Base-by-base conservation (phyloP, 331 rosid species). In the Malus hybrid region DNA sequence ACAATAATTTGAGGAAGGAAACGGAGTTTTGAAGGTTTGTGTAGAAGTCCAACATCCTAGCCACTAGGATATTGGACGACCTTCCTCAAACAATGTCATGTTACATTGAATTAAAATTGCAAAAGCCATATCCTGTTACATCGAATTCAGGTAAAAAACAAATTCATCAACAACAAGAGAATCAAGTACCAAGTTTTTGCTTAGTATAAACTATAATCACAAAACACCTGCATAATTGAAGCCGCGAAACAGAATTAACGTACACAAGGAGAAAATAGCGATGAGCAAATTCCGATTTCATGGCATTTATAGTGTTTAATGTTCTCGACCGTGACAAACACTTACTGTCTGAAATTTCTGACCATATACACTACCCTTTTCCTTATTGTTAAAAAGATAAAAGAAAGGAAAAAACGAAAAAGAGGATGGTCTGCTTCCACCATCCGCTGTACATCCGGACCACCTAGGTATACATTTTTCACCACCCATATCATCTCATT, bases 391-490 rank as follows among this genome's bases (percentile, higher is more conserved):
- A 72, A 78, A 65, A 20, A 15, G 3, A n/a, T 3, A 64, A 39
- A 53, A 71, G n/a, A 53, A 68, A 80, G 67, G 2, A 10, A 29
- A 63, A 61, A 74, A 78, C 44, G 46, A 39, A 39, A 39, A 39
- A 2, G 12, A 64, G 73, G 75, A 84, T 78, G 89, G 72, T 70
- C 62, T 78, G 85, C 82, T 86, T 80, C 84, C 86, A 84, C 85
- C 83, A 80, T 87, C 87, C 84, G 77, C 96, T 93, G 89, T 93
- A 88, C 97, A 91, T 79, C 86, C 81, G 96, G 79, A 83, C 85
- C 82, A 56, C 93, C 88, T 75, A 85, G 75, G 96, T 88, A 86
- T 84, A 86, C 87, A 87, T 81, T 87, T 78, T 72, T 85, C 68
- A 79, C 88, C 86, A 84, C 90, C 90, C 82, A 78, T 82, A 34